Percentiles rank a stretch among this genome's conserved stretches.
phyloP scores from a whole-genome alignment of 2,329 filamentous ascomycete species.

The Penicillium sp. region DNA sequence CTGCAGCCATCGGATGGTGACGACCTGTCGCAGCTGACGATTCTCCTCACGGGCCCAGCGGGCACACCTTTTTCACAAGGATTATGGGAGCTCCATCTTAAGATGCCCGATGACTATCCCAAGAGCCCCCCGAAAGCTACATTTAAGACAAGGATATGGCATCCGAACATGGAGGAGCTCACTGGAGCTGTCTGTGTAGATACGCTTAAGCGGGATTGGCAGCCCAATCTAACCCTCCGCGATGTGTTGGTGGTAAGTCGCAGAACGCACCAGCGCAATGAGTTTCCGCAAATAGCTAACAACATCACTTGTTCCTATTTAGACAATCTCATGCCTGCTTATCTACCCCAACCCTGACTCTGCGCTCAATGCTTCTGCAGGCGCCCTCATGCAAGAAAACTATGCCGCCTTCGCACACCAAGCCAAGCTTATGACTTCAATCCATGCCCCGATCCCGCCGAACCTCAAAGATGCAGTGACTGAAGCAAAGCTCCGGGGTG shows the following conservation, averaged over 20 bases:
- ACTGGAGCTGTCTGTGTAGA: constrained; percentile 63
- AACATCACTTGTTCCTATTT: not conserved
- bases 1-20: constrained; percentile 54
- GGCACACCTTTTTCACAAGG: constrained; percentile 60
- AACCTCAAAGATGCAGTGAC: constrained; percentile 45
- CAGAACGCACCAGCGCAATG: not conserved
- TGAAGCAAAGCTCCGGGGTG: constrained; percentile 56
- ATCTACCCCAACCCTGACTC: constrained; percentile 65
- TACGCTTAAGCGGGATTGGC: constrained; percentile 64
- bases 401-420: constrained; percentile 57
- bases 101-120: constrained; percentile 58
- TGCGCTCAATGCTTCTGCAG: constrained; percentile 61
- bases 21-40: constrained; percentile 57
- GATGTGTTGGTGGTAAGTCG: constrained; percentile 54
- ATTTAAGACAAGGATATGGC: constrained; percentile 62
- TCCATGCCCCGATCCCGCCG: constrained; percentile 56
- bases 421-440: constrained; percentile 60
- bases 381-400: constrained; percentile 58
- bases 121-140: constrained; percentile 53
- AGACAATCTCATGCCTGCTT: constrained; percentile 61
- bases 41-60: constrained; percentile 58
- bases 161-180: constrained; percentile 63
- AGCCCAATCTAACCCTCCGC: constrained; percentile 54
- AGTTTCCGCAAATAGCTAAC: not conserved
- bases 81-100: constrained; percentile 59